A percentile compares a stretch with the other conserved stretches of the same genome.
These are phyloP conservation scores for Apiotrichum domesticum DNA, from an alignment of 1,284 basidiomycete genomes.

Conservation along the genomic window DNA sequence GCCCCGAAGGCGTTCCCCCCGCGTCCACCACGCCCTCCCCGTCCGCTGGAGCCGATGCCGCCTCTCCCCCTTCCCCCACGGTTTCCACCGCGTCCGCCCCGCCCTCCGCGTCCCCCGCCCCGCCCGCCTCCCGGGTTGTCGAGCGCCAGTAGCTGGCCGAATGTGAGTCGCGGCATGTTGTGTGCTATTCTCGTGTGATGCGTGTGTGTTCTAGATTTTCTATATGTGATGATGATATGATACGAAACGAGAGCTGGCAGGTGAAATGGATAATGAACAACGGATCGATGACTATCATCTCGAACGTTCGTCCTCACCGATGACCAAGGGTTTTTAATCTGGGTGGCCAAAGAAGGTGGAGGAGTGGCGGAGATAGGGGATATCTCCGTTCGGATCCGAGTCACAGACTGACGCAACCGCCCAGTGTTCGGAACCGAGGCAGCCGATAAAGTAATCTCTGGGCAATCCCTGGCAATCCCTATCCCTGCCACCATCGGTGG, in stretches of 20 bases:
- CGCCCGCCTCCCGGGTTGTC: slow-evolving; percentile 18
- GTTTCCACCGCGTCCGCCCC: slow-evolving; percentile 12
- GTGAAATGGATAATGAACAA: background rate
- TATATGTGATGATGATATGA: background rate
- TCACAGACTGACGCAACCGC: no score
- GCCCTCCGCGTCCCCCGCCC: slow-evolving; percentile 25
- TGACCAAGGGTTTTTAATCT: background rate
- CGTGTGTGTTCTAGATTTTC: background rate
- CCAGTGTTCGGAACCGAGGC: no score
- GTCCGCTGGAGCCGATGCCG: slow-evolving; percentile 6
- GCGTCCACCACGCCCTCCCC: slow-evolving; percentile 1
- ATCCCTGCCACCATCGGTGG: no score
- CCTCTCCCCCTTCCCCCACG: slow-evolving; percentile 18
- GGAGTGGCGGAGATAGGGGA: background rate
- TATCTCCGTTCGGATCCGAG: background rate
- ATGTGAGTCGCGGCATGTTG: slow-evolving; percentile 22
- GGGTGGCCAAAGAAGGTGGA: background rate
- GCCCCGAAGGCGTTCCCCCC: background rate
- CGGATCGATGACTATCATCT: background rate
- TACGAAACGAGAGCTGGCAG: background rate
- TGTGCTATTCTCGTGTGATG: background rate
- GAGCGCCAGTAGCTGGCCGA: slow-evolving; percentile 35
- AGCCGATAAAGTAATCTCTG: no score
- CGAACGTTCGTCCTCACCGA: background rate
- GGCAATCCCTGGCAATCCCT: no score